Conservation (phyloP, 371 early-diverging fungal species). For the Apophysomyces sp. region DNA sequence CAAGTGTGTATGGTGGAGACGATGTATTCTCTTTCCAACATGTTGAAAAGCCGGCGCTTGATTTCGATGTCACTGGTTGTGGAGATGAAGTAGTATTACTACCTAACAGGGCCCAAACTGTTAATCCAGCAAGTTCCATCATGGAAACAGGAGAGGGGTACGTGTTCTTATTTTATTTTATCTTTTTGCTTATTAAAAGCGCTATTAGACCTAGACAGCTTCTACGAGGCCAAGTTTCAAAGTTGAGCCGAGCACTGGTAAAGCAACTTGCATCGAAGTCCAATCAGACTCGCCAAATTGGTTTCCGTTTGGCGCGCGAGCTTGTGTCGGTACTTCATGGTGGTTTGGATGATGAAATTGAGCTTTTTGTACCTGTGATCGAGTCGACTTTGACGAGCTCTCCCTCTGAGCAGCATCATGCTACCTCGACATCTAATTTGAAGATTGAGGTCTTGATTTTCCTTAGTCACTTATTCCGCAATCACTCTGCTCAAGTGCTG, state of each 20-base stretch:
- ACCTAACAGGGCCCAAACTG: slow-evolving; percentile 3
- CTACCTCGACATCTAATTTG: slow-evolving; percentile 74
- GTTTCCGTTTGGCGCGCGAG: slow-evolving; percentile 74
- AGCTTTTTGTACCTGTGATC: slow-evolving; percentile 72
- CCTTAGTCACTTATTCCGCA: slow-evolving; percentile 65
- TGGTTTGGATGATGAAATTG: slow-evolving; percentile 64
- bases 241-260: slow-evolving; percentile 62
- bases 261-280: slow-evolving; percentile 77
- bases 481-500: slow-evolving; percentile 61
- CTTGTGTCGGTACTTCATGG: slow-evolving; percentile 71
- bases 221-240: slow-evolving; percentile 59
- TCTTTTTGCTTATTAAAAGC: neutral
- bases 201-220: slow-evolving; percentile 50
- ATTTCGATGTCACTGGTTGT: slow-evolving; percentile 22
- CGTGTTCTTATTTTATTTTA: neutral
- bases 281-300: slow-evolving; percentile 71
- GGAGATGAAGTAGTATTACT: slow-evolving; percentile 13
- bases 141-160: slow-evolving; percentile 47
- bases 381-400: slow-evolving; percentile 60
- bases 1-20: slow-evolving; percentile 53
- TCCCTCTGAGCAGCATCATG: slow-evolving; percentile 48
- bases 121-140: slow-evolving; percentile 9
- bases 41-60: slow-evolving; percentile 6
- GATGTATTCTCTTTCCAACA: slow-evolving; percentile 12
- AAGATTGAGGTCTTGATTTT: slow-evolving; percentile 83